A percentile compares a stretch with the other conserved stretches of the same genome.
These are phyloP conservation scores for Amoebophrya sp. DNA, from an alignment of 169 alveolate genomes.

Conservation along the genomic window DNA sequence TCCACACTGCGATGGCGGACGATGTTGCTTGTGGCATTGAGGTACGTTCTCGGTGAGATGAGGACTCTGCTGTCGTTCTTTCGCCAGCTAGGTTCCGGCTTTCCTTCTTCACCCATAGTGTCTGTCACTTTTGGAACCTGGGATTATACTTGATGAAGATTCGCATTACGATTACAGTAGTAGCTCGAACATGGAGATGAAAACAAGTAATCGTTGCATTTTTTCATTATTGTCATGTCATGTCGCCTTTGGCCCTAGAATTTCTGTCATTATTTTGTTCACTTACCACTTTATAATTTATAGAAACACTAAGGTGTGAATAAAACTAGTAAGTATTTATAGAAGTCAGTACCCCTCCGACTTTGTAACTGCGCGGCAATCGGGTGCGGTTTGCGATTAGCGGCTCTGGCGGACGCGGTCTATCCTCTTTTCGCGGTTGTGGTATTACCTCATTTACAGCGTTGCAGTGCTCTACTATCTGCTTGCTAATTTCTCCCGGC, in stretches of 20 bases:
- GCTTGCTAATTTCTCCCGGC: no score
- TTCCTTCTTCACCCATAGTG: not conserved
- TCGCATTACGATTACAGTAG: not conserved
- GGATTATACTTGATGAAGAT: not conserved
- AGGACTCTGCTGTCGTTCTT: not conserved
- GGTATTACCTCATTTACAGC: no score
- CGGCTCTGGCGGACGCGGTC: conserved; percentile 1
- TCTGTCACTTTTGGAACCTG: not conserved
- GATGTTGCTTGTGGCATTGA: not conserved
- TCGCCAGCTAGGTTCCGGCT: not conserved
- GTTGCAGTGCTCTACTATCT: no score
- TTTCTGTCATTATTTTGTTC: no score
- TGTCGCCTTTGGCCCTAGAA: no score
- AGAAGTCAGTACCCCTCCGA: conserved; percentile 10
- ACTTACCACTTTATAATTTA: no score
- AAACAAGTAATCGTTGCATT: not conserved
- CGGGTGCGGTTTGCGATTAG: not conserved
- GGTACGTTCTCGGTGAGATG: not conserved
- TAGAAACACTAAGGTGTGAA: no score
- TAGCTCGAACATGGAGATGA: not conserved
- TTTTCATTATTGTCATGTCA: not conserved
- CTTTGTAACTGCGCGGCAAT: not conserved
- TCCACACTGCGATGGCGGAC: not conserved
- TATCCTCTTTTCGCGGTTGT: no score
- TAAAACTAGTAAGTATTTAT: no score